Base-by-base conservation (phyloP, 2,329 filamentous ascomycete species). In the Fusarium incarnatum region DNA sequence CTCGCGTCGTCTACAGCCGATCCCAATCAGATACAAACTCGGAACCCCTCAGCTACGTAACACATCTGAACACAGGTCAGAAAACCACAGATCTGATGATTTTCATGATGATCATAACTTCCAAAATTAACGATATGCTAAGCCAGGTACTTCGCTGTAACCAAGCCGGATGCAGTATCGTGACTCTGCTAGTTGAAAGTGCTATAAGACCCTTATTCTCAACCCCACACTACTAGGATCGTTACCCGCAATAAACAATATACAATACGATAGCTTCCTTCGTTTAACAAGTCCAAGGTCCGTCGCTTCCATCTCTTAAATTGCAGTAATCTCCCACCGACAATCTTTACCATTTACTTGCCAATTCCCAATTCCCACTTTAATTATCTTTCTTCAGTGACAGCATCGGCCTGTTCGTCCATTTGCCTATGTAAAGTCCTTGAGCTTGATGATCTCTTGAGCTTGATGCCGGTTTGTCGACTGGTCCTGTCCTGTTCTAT, bases 171-270 rank as follows among this genome's bases (percentile, higher is more conserved):
- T 58, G 47, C 44, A 61, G 59, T 40, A 48, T 71, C 59, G 67
- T 64, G 63, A 65, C 53, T 42, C 16, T 68, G 45, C 61, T 70
- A 70, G 64, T 56, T 56, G 44, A 58, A 55, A 53, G 53, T 50
- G 42, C 37, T 28, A 12, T 44, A 34, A 44, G 68, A 71, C 68
- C 68, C 68, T 71, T 53, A 70, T 58, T 71, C 52, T 57, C 52
- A 69, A 71, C 64, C 68, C 68, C 68, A 71, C 68, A 71, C 25
- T 68, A 56, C 52, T 47, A 42, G 57, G 41, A 49, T 32, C 32
- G 44, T 57, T 55, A 56, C 44, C 48, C 42, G 16, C 41, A 55
- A 56, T 41, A 37, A 37, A 23, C 22, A 55, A 56, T 41, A 27
- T 32, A 23, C 18, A 55, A 53, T 48, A 56, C 53, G 45, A 62